Evolutionary conservation across 1,284 basidiomycete genomes (phyloP).

Genomic region (Ustilago tritici): DNA sequence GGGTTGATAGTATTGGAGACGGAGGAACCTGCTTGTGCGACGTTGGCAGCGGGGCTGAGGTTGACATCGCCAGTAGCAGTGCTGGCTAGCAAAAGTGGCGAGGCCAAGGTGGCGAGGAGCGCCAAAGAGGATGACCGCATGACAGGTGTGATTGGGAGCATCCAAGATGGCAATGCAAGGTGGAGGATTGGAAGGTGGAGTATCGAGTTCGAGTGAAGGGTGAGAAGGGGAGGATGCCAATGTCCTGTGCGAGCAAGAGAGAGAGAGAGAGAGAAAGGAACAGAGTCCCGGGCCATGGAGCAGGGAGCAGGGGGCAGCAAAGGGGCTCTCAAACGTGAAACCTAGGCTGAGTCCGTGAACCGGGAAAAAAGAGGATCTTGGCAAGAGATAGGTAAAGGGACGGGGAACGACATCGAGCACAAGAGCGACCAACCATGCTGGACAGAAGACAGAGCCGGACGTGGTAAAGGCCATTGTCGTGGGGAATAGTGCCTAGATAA

Average conservation of each 20-base stretch:
- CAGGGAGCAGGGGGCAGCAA: too few species aligned
- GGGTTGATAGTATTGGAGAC: conserved; percentile 53
- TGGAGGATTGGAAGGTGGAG: background rate
- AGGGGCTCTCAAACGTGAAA: too few species aligned
- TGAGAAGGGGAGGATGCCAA: background rate
- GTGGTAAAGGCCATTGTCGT: background rate
- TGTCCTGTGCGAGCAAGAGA: background rate
- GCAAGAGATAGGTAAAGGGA: too few species aligned
- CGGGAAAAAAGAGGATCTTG: background rate
- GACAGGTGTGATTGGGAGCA: background rate
- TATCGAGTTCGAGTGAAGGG: background rate
- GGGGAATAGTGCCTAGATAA: background rate
- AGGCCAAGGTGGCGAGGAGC: conserved; percentile 36
- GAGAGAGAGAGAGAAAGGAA: too few species aligned
- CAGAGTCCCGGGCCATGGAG: too few species aligned
- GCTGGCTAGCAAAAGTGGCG: conserved; percentile 24
- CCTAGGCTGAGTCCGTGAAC: background rate
- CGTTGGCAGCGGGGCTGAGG: conserved; percentile 32
- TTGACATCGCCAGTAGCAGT: conserved; percentile 19
- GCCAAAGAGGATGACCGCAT: conserved; percentile 36
- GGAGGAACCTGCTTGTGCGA: conserved; percentile 25
- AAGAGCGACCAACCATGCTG: too few species aligned
- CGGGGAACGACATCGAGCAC: too few species aligned
- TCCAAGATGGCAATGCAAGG: background rate
- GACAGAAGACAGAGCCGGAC: too few species aligned